Evolutionary conservation across 345 rosid species (phyloP).

Genomic region (Arabis hirsuta): DNA sequence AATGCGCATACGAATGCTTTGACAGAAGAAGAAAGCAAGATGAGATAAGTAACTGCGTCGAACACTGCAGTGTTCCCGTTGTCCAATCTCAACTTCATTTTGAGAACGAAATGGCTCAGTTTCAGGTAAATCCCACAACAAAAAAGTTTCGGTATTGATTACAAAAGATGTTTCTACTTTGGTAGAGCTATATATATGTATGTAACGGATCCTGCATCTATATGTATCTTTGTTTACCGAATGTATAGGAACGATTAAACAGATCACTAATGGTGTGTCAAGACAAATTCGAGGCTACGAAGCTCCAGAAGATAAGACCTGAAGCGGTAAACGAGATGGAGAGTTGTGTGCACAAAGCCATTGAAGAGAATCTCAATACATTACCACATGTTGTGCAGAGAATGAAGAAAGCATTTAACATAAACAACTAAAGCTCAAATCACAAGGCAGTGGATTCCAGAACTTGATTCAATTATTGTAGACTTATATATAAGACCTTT

Average conservation of each 20-base stretch:
- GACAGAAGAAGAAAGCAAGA: constrained; percentile 78
- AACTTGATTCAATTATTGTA: constrained; percentile 24
- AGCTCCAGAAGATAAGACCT: constrained; percentile 61
- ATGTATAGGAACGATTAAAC: constrained; percentile 74
- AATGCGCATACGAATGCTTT: constrained; percentile 88
- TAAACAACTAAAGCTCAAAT: constrained; percentile 36
- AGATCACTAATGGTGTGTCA: constrained; percentile 91
- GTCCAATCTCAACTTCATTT: constrained; percentile 73
- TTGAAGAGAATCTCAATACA: constrained; percentile 64
- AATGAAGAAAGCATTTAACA: constrained; percentile 61
- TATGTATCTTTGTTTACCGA: not conserved
- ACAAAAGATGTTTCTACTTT: not conserved
- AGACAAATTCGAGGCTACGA: constrained; percentile 78
- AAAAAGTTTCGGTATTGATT: not conserved
- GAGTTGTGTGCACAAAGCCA: constrained; percentile 73
- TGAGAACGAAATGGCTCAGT: constrained; percentile 87
- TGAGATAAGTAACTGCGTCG: constrained; percentile 78
- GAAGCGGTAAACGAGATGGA: constrained; percentile 63
- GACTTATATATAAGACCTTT: not conserved
- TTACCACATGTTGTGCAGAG: constrained; percentile 75
- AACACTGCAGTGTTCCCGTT: constrained; percentile 78
- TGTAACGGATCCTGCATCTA: constrained; percentile 6
- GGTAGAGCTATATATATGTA: too few species aligned
- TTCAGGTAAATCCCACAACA: constrained; percentile 61
- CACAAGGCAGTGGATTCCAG: not conserved